Conservation (phyloP, 176 grass and related monocot genomes). For the Eragrostis curvula region DNA sequence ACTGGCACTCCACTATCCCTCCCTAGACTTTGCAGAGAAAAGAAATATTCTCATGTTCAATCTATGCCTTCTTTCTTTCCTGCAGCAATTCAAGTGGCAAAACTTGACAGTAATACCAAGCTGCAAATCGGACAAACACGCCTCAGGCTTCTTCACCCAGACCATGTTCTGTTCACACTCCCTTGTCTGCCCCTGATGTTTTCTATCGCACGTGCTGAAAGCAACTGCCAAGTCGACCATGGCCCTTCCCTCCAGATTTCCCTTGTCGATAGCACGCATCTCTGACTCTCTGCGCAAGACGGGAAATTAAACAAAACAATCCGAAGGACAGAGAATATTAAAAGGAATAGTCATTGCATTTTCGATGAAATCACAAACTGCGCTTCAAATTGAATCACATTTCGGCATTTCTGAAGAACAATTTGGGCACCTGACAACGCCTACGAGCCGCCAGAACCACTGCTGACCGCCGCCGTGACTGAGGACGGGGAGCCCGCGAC, state of each 20-base stretch:
- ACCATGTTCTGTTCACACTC: background rate
- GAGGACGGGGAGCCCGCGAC: background rate
- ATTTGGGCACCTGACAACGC: background rate
- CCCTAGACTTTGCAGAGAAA: background rate
- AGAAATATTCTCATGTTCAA: background rate
- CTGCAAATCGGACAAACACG: background rate
- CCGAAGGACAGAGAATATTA: background rate
- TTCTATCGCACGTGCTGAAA: background rate
- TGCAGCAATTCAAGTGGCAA: background rate
- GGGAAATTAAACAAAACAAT: background rate
- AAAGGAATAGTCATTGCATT: background rate
- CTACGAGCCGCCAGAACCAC: background rate
- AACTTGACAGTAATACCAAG: background rate
- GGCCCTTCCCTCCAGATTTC: background rate
- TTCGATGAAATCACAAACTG: background rate
- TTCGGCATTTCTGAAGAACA: background rate
- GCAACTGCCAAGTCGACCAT: background rate
- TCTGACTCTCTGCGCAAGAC: background rate
- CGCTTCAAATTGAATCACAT: background rate
- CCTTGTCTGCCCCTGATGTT: too few relatives aligned
- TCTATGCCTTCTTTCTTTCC: background rate
- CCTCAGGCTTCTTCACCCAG: background rate
- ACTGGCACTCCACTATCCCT: too few relatives aligned
- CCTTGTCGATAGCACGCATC: background rate
- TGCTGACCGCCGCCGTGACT: background rate